Conservation (phyloP, 129 eudicot species). For the Artemisia annua region DNA sequence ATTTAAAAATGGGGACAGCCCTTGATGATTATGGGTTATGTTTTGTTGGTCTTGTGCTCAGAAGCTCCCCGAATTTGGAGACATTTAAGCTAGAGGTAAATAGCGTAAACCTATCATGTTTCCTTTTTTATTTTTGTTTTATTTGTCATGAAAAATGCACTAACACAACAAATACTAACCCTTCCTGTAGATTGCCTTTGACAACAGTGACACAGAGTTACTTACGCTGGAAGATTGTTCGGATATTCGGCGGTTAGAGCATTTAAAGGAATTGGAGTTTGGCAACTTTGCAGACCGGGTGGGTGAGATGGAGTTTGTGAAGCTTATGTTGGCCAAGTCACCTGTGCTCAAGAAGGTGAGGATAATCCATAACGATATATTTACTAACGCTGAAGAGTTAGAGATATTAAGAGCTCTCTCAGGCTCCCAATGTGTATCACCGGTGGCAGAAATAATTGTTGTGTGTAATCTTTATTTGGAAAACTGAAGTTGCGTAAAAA, state of each 20-base stretch:
- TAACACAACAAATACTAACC: background rate
- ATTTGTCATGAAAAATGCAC: background rate
- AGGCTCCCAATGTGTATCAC: conserved; percentile 1
- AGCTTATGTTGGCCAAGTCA: conserved; percentile 17
- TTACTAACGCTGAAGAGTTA: background rate
- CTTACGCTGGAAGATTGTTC: background rate
- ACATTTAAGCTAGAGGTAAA: conserved; percentile 17
- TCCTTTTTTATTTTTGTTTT: background rate
- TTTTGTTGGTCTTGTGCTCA: conserved; percentile 6
- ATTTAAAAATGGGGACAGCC: background rate
- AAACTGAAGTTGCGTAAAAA: background rate
- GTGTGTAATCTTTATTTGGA: background rate
- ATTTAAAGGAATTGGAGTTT: conserved; percentile 3
- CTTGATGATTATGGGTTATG: background rate
- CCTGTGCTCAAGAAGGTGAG: conserved; percentile 14
- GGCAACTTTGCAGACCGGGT: background rate
- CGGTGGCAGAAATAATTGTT: background rate
- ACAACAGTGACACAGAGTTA: background rate
- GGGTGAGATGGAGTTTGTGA: conserved; percentile 13
- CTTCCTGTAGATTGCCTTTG: background rate
- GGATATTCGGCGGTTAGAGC: conserved; percentile 5
- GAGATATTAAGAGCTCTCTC: conserved; percentile 3
- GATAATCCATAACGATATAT: background rate
- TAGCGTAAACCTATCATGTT: background rate
- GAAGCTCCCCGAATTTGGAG: conserved; percentile 17